These are phyloP conservation scores for Heritiera fomes DNA, from an alignment of 345 rosid genomes.

Conservation along the genomic window DNA sequence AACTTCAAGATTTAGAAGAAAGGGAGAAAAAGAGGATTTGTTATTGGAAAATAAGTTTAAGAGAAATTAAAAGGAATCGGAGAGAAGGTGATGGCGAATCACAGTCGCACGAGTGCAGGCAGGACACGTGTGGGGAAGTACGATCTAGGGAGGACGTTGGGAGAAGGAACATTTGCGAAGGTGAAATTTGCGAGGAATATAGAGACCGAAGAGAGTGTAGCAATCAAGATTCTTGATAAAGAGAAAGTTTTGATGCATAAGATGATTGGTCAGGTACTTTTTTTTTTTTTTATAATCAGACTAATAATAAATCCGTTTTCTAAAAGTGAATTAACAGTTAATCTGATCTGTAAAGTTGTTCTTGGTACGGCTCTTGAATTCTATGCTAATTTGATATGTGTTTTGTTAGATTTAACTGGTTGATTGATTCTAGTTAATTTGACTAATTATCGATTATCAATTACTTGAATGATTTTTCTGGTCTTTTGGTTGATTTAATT, in stretches of 20 bases:
- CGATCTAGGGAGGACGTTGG: slow-evolving; percentile 90
- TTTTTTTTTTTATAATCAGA: not conserved
- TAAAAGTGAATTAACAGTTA: not conserved
- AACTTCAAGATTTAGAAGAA: not conserved
- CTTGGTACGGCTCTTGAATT: not conserved
- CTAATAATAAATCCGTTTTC: not conserved
- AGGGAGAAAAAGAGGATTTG: not conserved
- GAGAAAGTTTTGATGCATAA: slow-evolving; percentile 85
- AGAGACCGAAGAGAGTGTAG: slow-evolving; percentile 75
- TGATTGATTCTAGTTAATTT: not conserved
- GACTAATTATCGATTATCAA: not conserved
- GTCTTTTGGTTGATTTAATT: not conserved
- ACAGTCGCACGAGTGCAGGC: slow-evolving; percentile 40
- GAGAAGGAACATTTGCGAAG: slow-evolving; percentile 97
- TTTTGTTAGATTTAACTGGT: not conserved
- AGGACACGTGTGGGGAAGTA: slow-evolving; percentile 92
- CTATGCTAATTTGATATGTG: not conserved
- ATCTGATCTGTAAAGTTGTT: not conserved
- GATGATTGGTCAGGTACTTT: slow-evolving; percentile 84
- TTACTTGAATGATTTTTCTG: not conserved
- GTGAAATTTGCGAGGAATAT: slow-evolving; percentile 86
- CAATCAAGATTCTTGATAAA: slow-evolving; percentile 91
- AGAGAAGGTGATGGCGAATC: slow-evolving; percentile 35
- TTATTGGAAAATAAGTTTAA: not conserved
- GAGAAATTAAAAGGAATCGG: not conserved